Evolutionary conservation across 129 eudicot species (phyloP).

Genomic region (Rutidosis leptorrhynchoides): DNA sequence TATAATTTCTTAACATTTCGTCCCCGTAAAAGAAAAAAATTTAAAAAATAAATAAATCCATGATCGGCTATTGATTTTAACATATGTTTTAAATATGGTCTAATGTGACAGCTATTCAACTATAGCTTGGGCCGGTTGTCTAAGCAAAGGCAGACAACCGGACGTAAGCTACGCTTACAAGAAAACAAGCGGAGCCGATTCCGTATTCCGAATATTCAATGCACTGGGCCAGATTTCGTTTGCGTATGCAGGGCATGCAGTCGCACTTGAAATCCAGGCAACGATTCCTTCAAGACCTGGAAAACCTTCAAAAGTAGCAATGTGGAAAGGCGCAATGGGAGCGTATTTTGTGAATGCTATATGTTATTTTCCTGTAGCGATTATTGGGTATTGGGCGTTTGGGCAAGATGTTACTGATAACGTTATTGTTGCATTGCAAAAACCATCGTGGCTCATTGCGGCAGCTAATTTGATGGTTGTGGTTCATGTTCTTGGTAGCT

Average conservation of each 20-base stretch:
- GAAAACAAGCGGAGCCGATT: conserved; percentile 56
- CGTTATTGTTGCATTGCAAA: conserved; percentile 66
- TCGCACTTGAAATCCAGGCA: conserved; percentile 88
- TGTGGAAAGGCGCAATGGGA: conserved; percentile 88
- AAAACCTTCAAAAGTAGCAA: conserved; percentile 68
- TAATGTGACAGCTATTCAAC: conserved; percentile 70
- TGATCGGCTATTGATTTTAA: no score
- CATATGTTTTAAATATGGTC: not conserved
- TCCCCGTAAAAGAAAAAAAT: no score
- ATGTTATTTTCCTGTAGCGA: conserved; percentile 89
- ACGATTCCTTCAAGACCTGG: conserved; percentile 89
- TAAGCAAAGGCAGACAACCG: conserved; percentile 56
- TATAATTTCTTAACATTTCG: no score
- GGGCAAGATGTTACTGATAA: conserved; percentile 92
- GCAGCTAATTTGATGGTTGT: conserved; percentile 93
- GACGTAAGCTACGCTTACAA: conserved; percentile 72
- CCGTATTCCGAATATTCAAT: conserved; percentile 63
- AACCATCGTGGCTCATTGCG: conserved; percentile 86
- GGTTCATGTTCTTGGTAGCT: conserved; percentile 95
- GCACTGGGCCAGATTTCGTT: conserved; percentile 83
- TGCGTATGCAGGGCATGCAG: conserved; percentile 94
- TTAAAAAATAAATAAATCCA: no score
- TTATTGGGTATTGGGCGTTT: conserved; percentile 86
- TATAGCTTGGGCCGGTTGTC: conserved; percentile 90
- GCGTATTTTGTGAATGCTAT: conserved; percentile 73